Percentiles rank a stretch among this genome's conserved stretches.
phyloP scores from a whole-genome alignment of 495 filamentous ascomycete species.

The Elaphomyces granulatus region DNA sequence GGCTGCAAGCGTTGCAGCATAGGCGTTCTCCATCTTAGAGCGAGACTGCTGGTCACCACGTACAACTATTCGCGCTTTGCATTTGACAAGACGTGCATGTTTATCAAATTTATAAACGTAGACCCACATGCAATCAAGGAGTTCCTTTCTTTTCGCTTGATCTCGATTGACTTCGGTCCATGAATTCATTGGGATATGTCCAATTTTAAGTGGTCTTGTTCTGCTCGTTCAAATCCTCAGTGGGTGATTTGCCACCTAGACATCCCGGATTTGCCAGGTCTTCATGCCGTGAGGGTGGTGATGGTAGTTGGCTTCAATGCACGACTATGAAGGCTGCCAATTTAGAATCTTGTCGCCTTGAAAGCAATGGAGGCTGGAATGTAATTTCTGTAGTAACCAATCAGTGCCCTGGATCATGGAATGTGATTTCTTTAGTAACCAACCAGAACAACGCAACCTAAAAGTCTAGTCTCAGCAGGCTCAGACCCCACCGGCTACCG shows the following conservation, averaged over 20 bases:
- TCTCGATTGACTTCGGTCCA: neutral
- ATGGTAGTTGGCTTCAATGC: neutral
- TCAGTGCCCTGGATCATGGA: too few relatives aligned
- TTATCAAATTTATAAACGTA: slow-evolving; percentile 13
- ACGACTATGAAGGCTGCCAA: too few relatives aligned
- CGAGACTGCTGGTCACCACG: slow-evolving; percentile 14
- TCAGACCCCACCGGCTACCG: too few relatives aligned
- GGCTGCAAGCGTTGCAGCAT: slow-evolving; percentile 12
- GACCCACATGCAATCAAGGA: slow-evolving; percentile 7
- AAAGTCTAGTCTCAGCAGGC: too few relatives aligned
- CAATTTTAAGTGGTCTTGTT: neutral
- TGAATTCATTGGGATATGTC: neutral
- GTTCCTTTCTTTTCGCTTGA: neutral
- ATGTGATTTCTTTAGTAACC: too few relatives aligned
- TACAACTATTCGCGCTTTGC: slow-evolving; percentile 16
- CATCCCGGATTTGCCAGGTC: neutral
- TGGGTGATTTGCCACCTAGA: neutral
- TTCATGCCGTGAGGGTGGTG: too few relatives aligned
- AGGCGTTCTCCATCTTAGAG: slow-evolving; percentile 3
- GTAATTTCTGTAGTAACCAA: too few relatives aligned
- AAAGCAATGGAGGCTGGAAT: too few relatives aligned
- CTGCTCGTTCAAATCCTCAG: too few relatives aligned
- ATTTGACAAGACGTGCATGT: slow-evolving; percentile 12
- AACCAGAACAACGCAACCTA: too few relatives aligned
- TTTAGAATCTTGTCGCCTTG: too few relatives aligned